Percentiles rank a stretch among this genome's conserved stretches.
Evolutionary conservation across 305 asterid species (phyloP).

Genomic region (Nicotiana rustica): DNA sequence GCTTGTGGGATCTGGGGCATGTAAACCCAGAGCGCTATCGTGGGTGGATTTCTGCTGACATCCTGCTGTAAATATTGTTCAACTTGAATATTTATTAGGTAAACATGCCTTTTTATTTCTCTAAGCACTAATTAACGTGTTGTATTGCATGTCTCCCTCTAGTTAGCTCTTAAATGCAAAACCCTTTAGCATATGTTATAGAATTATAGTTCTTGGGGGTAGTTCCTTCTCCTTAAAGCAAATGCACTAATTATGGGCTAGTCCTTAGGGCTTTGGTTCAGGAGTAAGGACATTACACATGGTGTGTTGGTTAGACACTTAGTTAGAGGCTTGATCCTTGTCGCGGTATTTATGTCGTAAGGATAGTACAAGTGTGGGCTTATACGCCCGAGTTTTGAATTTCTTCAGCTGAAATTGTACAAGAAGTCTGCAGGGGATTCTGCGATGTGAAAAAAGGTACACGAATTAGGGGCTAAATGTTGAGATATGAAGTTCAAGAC

Average conservation of each 20-base stretch:
- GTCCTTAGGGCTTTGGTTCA: not conserved
- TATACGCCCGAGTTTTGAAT: not conserved
- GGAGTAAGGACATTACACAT: not conserved
- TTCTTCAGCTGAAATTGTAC: not conserved
- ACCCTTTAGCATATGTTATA: not conserved
- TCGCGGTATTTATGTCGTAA: not conserved
- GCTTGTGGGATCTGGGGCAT: conserved; percentile 98
- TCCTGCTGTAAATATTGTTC: conserved; percentile 20
- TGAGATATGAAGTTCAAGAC: not conserved
- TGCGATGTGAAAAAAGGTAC: not conserved
- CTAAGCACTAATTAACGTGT: not conserved
- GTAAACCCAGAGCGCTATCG: conserved; percentile 44
- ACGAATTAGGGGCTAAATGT: not conserved
- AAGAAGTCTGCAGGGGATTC: not conserved
- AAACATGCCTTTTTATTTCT: not conserved
- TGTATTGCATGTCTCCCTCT: not conserved
- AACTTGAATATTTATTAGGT: conserved; percentile 20
- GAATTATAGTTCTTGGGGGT: not conserved
- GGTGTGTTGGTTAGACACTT: not conserved
- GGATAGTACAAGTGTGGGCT: not conserved
- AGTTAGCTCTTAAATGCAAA: conserved; percentile 19
- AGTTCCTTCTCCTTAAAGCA: not conserved
- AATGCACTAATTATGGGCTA: not conserved
- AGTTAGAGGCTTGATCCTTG: not conserved
- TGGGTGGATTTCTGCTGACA: conserved; percentile 3